Evolutionary conservation across 345 rosid species (phyloP).

Genomic region (Eucalyptus lansdowneana): DNA sequence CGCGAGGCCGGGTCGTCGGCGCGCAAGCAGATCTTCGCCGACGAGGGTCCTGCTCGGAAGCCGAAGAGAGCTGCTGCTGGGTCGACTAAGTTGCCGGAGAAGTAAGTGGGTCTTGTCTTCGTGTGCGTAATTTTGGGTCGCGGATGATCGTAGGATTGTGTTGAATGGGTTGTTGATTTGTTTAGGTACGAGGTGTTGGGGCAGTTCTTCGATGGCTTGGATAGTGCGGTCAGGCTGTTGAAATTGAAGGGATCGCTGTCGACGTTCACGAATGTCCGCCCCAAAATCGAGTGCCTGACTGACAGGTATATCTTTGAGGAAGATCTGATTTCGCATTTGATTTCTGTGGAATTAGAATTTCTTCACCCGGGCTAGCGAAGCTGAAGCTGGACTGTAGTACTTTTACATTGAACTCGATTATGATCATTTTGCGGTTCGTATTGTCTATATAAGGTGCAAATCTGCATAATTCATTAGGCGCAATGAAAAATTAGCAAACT

Average conservation of each 20-base stretch:
- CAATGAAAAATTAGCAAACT: not conserved
- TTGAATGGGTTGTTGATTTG: not conserved
- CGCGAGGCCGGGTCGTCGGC: slow-evolving; percentile 27
- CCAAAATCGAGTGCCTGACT: slow-evolving; percentile 48
- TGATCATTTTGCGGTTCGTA: not conserved
- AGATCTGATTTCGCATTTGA: not conserved
- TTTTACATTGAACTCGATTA: not conserved
- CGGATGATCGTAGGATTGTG: not conserved
- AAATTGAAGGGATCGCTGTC: slow-evolving; percentile 42
- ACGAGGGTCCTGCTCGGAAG: slow-evolving; percentile 1
- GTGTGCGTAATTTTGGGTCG: not conserved
- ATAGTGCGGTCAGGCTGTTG: slow-evolving; percentile 37
- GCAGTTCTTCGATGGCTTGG: slow-evolving; percentile 58
- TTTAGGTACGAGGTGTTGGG: slow-evolving; percentile 47
- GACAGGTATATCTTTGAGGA: slow-evolving; percentile 30
- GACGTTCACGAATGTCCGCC: slow-evolving; percentile 37
- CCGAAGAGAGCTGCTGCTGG: not conserved
- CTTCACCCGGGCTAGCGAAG: not conserved
- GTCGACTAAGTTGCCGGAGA: slow-evolving; percentile 23
- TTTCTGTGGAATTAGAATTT: not conserved
- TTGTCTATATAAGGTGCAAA: not conserved
- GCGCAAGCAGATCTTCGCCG: slow-evolving; percentile 20
- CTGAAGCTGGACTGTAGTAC: not conserved
- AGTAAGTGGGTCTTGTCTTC: slow-evolving; percentile 5
- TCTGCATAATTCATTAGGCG: not conserved